Percentiles rank a stretch among this genome's conserved stretches.
Evolutionary conservation across 2,329 filamentous ascomycete genomes (phyloP).

Genomic region (Coniella lustricola): DNA sequence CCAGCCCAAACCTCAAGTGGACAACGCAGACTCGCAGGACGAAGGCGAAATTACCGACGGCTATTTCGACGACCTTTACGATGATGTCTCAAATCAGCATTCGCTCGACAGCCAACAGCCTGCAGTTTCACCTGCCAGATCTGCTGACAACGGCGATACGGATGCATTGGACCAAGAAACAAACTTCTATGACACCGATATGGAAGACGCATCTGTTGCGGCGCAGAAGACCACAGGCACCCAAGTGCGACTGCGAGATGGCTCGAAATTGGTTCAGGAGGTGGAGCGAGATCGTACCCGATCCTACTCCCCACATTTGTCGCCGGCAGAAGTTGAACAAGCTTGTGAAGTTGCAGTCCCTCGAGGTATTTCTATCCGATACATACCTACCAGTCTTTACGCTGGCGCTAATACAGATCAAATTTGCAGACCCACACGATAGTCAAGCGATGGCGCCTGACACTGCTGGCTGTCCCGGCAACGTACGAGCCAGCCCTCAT

Average conservation of each 20-base stretch:
- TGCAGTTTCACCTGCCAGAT: not conserved
- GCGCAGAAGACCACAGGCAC: constrained; percentile 11
- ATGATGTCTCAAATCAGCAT: constrained; percentile 27
- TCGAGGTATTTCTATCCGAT: not conserved
- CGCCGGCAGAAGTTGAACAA: constrained; percentile 38
- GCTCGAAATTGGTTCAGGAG: constrained; percentile 20
- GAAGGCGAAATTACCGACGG: constrained; percentile 74
- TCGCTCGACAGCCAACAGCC: not conserved
- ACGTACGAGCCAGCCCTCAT: not conserved
- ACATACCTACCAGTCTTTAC: not conserved
- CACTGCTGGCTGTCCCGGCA: not conserved
- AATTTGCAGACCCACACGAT: not conserved
- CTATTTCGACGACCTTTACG: constrained; percentile 52
- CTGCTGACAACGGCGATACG: not conserved
- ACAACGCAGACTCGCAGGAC: constrained; percentile 36
- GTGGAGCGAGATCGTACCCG: constrained; percentile 38
- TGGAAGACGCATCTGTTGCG: constrained; percentile 19
- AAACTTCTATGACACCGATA: constrained; percentile 23
- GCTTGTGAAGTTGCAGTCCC: constrained; percentile 3
- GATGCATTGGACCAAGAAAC: constrained; percentile 18
- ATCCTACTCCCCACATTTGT: constrained; percentile 47
- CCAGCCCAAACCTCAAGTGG: constrained; percentile 3
- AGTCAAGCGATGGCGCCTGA: not conserved
- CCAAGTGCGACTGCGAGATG: not conserved
- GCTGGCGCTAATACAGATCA: constrained; percentile 2